A percentile compares a stretch with the other conserved stretches of the same genome.
Conservation (phyloP, 805 yeast species). For the Priceomyces fermenticarens region DNA sequence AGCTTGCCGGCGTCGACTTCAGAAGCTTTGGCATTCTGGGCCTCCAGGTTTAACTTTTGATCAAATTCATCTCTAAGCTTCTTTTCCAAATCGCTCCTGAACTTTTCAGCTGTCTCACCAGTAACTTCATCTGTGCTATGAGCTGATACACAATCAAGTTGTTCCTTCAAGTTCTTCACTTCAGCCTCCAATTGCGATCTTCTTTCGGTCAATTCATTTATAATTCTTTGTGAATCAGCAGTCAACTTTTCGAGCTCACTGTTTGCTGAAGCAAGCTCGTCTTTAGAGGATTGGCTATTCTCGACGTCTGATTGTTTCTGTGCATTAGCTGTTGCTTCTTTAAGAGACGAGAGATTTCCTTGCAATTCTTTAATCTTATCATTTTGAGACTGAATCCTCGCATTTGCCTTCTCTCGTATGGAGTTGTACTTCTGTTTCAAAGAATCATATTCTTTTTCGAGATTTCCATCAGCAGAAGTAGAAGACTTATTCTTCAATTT, state of each 20-base stretch:
- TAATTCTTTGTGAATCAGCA: slow-evolving; percentile 9
- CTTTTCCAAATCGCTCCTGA: slow-evolving; percentile 4
- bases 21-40: slow-evolving; percentile 16
- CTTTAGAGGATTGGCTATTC: slow-evolving; percentile 3
- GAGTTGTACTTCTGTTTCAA: slow-evolving; percentile 7
- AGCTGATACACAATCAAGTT: slow-evolving; percentile 4
- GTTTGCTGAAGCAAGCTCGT: slow-evolving; percentile 8
- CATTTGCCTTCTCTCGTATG: slow-evolving; percentile 19
- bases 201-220: slow-evolving; percentile 11
- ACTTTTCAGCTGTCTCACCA: slow-evolving; percentile 9
- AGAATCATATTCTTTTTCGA: slow-evolving; percentile 17
- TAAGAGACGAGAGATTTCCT: slow-evolving; percentile 17
- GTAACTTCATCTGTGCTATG: slow-evolving; percentile 2
- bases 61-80: slow-evolving; percentile 17
- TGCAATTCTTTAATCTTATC: slow-evolving; percentile 27
- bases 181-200: slow-evolving; percentile 9
- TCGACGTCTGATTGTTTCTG: slow-evolving; percentile 5
- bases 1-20: slow-evolving; percentile 17
- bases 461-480: slow-evolving; percentile 12
- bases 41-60: slow-evolving; percentile 9
- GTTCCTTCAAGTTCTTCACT: slow-evolving; percentile 8
- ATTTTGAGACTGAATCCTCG: slow-evolving; percentile 19
- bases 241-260: slow-evolving; percentile 10
- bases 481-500: slow-evolving; percentile 53
- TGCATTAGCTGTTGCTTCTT: slow-evolving; percentile 16